Conservation (phyloP, 78 protist genomes). For the Tieghemostelium lacteum region DNA sequence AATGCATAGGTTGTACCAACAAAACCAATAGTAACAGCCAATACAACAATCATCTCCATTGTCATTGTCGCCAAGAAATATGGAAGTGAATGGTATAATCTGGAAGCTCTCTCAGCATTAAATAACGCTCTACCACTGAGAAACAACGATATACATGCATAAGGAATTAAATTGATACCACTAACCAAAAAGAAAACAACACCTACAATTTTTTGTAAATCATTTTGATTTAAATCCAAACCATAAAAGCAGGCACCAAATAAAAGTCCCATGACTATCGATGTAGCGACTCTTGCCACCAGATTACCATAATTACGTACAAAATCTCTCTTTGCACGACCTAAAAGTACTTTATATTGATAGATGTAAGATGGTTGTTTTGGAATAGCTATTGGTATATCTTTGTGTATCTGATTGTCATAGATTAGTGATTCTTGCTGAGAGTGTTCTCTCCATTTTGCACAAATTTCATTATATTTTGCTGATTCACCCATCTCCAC, state of each 20-base stretch:
- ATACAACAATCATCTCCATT: not conserved
- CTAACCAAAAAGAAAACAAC: constrained; percentile 1
- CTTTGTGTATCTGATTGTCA: too few relatives aligned
- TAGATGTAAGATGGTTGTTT: not conserved
- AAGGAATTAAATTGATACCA: constrained; percentile 1
- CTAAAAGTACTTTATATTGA: constrained; percentile 13
- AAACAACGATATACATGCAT: constrained; percentile 19
- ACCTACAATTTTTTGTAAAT: not conserved
- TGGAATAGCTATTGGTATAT: not conserved
- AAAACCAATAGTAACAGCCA: not conserved
- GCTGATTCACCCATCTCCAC: not conserved
- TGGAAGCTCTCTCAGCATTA: constrained; percentile 37
- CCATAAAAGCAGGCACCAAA: constrained; percentile 38
- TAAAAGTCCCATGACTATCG: constrained; percentile 7
- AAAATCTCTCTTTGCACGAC: not conserved
- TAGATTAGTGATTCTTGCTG: too few relatives aligned
- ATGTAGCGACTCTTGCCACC: not conserved
- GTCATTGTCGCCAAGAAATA: constrained; percentile 3
- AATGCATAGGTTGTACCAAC: constrained; percentile 2
- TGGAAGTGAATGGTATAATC: constrained; percentile 11
- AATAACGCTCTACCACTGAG: not conserved
- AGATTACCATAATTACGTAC: constrained; percentile 7
- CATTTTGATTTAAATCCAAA: not conserved
- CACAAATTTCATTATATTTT: not conserved
- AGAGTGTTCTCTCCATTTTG: not conserved